phyloP scores from a whole-genome alignment of 1,139 yeast genomes.

The Blastobotrys persicus region DNA sequence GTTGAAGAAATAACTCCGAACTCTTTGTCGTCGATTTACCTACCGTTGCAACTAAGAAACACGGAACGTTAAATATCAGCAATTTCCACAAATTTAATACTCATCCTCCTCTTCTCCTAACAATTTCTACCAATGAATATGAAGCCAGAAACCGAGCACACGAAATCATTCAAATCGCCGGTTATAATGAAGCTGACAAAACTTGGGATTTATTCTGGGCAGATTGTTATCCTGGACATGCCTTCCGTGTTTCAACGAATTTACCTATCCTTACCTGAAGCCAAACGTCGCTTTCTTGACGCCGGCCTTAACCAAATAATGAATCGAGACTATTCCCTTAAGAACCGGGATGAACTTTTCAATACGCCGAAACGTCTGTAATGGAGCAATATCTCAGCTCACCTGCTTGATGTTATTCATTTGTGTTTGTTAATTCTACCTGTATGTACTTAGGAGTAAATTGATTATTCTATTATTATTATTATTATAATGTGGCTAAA shows the following conservation, averaged over 20 bases:
- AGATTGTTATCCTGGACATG: neutral
- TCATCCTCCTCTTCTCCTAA: neutral
- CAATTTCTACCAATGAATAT: neutral
- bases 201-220: neutral
- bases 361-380: too few species aligned
- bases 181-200: neutral
- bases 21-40: conserved; percentile 8
- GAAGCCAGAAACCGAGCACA: neutral
- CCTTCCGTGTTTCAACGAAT: neutral
- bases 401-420: too few species aligned
- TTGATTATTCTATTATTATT: too few species aligned
- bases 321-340: neutral
- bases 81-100: neutral
- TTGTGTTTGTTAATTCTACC: too few species aligned
- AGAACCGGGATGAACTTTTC: neutral
- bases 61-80: conserved; percentile 2
- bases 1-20: neutral
- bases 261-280: too few species aligned
- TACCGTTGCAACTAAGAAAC: neutral
- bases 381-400: too few species aligned
- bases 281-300: neutral
- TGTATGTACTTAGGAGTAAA: too few species aligned
- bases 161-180: neutral
- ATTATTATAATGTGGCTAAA: too few species aligned
- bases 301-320: neutral